Evolutionary conservation across 805 yeast species (phyloP).

Genomic region (Wickerhamiella dianesei): DNA sequence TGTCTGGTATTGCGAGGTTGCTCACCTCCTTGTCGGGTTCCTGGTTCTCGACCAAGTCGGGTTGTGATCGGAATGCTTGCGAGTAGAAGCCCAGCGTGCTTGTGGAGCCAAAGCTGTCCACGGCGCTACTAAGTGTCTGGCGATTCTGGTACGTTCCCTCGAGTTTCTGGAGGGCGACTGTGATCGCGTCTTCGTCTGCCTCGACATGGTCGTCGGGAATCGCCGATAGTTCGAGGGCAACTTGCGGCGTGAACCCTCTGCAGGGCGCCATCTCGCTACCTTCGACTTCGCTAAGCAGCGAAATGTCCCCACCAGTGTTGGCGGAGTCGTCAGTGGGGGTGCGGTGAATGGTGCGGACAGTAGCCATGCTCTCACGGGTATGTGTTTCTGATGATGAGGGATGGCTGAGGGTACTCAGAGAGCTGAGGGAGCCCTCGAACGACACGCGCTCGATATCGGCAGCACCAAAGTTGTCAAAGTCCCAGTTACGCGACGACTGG

Average conservation of each 20-base stretch:
- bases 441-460: conserved; percentile 4
- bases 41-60: conserved; percentile 1
- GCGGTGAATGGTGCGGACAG: neutral
- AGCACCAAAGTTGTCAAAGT: neutral
- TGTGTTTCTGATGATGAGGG: neutral
- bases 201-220: conserved; percentile 48
- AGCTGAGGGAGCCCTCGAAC: conserved; percentile 5
- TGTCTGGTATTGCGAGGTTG: neutral
- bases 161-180: conserved; percentile 58
- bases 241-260: conserved; percentile 37
- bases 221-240: conserved; percentile 64
- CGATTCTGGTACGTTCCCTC: conserved; percentile 41
- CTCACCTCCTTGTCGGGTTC: neutral
- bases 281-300: conserved; percentile 19
- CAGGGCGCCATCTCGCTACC: conserved; percentile 22
- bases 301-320: conserved; percentile 8
- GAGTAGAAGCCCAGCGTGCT: conserved; percentile 7
- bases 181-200: conserved; percentile 50
- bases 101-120: conserved; percentile 4
- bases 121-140: neutral
- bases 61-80: conserved; percentile 10
- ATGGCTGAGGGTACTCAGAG: conserved; percentile 2
- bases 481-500: conserved; percentile 2
- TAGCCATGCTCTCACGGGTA: neutral
- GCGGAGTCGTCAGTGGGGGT: neutral